Conservation (phyloP, 2,329 filamentous ascomycete genomes). For the Cyanodermella asteris region DNA sequence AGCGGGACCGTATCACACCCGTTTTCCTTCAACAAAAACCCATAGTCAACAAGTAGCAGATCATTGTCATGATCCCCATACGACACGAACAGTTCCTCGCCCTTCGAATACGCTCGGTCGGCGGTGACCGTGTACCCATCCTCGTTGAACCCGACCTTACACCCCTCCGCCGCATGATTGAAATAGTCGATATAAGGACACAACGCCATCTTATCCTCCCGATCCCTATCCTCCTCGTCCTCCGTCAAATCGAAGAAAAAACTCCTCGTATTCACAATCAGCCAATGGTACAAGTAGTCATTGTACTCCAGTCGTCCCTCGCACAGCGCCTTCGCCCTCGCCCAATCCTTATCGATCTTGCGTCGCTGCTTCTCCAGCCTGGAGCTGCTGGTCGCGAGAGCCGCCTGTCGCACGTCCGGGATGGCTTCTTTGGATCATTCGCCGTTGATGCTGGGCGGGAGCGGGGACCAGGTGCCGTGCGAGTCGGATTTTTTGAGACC, state of each 20-base stretch:
- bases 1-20: slow-evolving; percentile 19
- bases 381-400: too few relatives aligned
- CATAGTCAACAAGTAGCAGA: slow-evolving; percentile 21
- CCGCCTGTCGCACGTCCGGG: too few relatives aligned
- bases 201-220: slow-evolving; percentile 23
- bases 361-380: slow-evolving; percentile 33
- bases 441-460: too few relatives aligned
- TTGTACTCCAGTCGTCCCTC: too few relatives aligned
- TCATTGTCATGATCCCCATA: slow-evolving; percentile 23
- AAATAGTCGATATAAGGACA: slow-evolving; percentile 26
- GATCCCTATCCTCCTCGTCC: slow-evolving; percentile 15
- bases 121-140: slow-evolving; percentile 6
- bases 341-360: slow-evolving; percentile 29
- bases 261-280: slow-evolving; percentile 36
- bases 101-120: slow-evolving; percentile 8
- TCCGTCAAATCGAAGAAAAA: slow-evolving; percentile 33
- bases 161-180: slow-evolving; percentile 17
- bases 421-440: too few relatives aligned
- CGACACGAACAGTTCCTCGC: slow-evolving; percentile 22
- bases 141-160: slow-evolving; percentile 12
- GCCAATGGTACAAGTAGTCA: slow-evolving; percentile 34
- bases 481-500: too few relatives aligned
- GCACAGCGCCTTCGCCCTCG: slow-evolving; percentile 19
- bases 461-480: too few relatives aligned
- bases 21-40: slow-evolving; percentile 16